Conservation (phyloP, 768 basidiomycete species). For the Collybiopsis confluens region DNA sequence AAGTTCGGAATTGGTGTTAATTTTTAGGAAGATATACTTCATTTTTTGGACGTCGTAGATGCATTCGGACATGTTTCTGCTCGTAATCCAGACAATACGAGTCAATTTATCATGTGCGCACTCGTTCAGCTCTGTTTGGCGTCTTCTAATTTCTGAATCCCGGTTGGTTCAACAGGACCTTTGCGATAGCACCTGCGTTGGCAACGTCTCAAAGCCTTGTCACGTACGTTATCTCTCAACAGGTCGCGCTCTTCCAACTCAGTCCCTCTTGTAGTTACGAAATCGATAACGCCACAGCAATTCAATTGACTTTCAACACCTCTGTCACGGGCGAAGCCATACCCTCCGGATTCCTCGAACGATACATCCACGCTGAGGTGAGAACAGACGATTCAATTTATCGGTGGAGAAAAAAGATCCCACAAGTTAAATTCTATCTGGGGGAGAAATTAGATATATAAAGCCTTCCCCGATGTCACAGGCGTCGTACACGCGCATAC, state of each 20-base stretch:
- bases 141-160: too few species aligned
- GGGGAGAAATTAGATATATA: slow-evolving; percentile 12
- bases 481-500: slow-evolving; percentile 16
- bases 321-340: slow-evolving; percentile 14
- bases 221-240: slow-evolving; percentile 7
- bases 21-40: slow-evolving; percentile 13
- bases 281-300: slow-evolving; percentile 16
- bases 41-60: slow-evolving; percentile 18
- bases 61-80: slow-evolving; percentile 19
- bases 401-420: too few species aligned
- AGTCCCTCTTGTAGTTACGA: slow-evolving; percentile 12
- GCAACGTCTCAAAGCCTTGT: slow-evolving; percentile 18
- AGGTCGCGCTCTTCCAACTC: background rate
- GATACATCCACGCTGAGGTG: slow-evolving; percentile 20
- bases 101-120: slow-evolving; percentile 18
- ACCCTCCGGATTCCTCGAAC: slow-evolving; percentile 17
- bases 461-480: slow-evolving; percentile 16
- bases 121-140: background rate
- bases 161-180: slow-evolving; percentile 13
- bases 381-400: too few species aligned
- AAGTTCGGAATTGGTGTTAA: background rate
- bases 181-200: slow-evolving; percentile 18
- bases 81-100: slow-evolving; percentile 16
- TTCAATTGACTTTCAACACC: slow-evolving; percentile 16
- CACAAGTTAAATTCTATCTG: too few species aligned